Conservation (phyloP, 345 rosid genomes). For the Rhodamnia rubescens region DNA sequence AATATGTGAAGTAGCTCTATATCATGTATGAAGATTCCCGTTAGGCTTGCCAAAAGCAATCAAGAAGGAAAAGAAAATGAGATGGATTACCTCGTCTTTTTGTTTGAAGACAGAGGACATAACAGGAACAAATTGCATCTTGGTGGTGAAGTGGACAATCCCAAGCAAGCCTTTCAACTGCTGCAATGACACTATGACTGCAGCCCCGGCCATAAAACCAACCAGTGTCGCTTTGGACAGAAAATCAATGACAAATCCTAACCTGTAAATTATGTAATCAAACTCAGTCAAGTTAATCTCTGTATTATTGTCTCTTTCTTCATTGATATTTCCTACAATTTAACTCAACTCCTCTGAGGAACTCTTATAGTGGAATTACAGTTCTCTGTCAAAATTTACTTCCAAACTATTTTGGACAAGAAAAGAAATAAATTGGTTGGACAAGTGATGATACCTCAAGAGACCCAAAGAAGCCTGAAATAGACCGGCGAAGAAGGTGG, state of each 20-base stretch:
- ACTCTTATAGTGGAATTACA: not conserved
- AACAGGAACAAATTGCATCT: constrained; percentile 88
- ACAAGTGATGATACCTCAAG: constrained; percentile 38
- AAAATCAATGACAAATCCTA: constrained; percentile 92
- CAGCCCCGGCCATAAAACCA: constrained; percentile 99
- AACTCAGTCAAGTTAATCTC: not conserved
- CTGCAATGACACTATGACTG: constrained; percentile 84
- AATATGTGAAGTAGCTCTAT: not conserved
- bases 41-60: not conserved
- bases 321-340: not conserved
- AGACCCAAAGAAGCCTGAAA: constrained; percentile 90
- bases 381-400: not conserved
- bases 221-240: constrained; percentile 89
- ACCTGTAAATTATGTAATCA: constrained; percentile 29
- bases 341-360: not conserved
- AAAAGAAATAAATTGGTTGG: not conserved
- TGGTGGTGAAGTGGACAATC: constrained; percentile 77
- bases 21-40: not conserved
- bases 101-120: constrained; percentile 40
- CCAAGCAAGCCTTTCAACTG: constrained; percentile 95
- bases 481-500: constrained; percentile 93
- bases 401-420: not conserved
- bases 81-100: constrained; percentile 46
- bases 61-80: not conserved
- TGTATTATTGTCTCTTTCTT: not conserved